Evolutionary conservation across 495 filamentous ascomycete species (phyloP).

Genomic region (Penicillium macrosclerotiorum): DNA sequence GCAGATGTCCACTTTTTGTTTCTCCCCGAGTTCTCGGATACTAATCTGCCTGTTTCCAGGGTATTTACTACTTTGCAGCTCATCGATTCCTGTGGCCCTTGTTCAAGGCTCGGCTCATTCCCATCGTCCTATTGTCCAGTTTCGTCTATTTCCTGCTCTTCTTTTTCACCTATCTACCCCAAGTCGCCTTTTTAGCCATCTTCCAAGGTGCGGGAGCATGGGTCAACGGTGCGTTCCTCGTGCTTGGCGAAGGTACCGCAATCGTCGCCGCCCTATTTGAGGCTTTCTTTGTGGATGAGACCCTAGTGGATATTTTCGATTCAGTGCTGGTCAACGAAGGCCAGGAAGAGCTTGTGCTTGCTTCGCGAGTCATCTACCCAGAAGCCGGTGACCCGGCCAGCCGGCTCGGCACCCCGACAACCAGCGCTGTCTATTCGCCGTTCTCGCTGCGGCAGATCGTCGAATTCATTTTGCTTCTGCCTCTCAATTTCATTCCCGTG

Average conservation of each 20-base stretch:
- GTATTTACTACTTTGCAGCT: constrained; percentile 57
- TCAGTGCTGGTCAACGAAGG: constrained; percentile 60
- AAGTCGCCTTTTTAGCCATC: constrained; percentile 63
- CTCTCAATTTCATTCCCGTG: constrained; percentile 64
- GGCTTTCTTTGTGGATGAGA: constrained; percentile 67
- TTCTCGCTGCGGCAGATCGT: constrained; percentile 74
- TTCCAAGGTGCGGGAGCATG: constrained; percentile 61
- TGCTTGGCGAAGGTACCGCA: constrained; percentile 63
- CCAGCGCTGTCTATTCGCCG: constrained; percentile 58
- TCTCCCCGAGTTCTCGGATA: neutral
- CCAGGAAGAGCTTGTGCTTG: constrained; percentile 53
- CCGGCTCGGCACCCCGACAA: constrained; percentile 57
- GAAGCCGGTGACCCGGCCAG: constrained; percentile 51
- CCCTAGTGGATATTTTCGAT: constrained; percentile 67
- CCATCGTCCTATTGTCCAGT: constrained; percentile 54
- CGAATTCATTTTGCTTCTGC: constrained; percentile 69
- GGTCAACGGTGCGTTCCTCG: constrained; percentile 61
- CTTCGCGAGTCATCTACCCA: constrained; percentile 52
- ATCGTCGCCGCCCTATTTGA: constrained; percentile 63
- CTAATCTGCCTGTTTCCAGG: constrained; percentile 33
- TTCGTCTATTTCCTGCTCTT: constrained; percentile 63
- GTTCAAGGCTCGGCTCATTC: constrained; percentile 56
- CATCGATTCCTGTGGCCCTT: constrained; percentile 65
- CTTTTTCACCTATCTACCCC: constrained; percentile 58
- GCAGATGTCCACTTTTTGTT: neutral